Percentiles rank a stretch among this genome's conserved stretches.
Evolutionary conservation across 352 stramenopile genomes (phyloP).

Genomic region (Blastocystis hominis): DNA sequence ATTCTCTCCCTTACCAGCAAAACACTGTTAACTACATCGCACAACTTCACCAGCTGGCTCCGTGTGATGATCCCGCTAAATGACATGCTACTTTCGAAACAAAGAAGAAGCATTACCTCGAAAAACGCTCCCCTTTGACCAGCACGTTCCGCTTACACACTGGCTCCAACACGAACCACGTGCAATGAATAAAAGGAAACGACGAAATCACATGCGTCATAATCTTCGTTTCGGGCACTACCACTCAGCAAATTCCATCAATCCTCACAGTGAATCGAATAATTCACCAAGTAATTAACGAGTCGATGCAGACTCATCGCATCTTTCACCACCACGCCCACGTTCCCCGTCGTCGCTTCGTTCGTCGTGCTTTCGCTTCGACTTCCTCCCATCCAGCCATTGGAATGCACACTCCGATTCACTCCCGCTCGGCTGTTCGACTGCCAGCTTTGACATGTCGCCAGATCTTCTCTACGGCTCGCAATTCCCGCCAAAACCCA

Average conservation of each 20-base stretch:
- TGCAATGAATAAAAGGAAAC: conserved; percentile 10
- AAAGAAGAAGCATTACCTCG: neutral
- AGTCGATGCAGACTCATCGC: conserved; percentile 6
- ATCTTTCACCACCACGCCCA: neutral
- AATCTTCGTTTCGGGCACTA: conserved; percentile 33
- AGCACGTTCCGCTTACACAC: conserved; percentile 20
- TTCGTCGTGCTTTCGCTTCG: neutral
- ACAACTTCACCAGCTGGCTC: conserved; percentile 4
- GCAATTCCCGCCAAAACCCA: neutral
- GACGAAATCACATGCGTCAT: conserved; percentile 57
- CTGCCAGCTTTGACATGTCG: neutral
- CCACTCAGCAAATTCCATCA: neutral
- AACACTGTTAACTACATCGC: neutral
- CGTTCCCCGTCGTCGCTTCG: neutral
- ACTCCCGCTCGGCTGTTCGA: neutral
- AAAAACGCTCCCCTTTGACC: neutral
- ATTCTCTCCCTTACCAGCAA: neutral
- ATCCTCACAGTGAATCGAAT: conserved; percentile 15
- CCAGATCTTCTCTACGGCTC: conserved; percentile 8
- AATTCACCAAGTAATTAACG: conserved; percentile 30
- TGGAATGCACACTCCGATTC: neutral
- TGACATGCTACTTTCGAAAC: neutral
- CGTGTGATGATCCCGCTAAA: neutral
- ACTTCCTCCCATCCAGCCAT: neutral
- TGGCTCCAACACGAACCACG: neutral